Percentiles rank a stretch among this genome's conserved stretches.
Evolutionary conservation across 768 basidiomycete genomes (phyloP).

Genomic region (Russula earlei): DNA sequence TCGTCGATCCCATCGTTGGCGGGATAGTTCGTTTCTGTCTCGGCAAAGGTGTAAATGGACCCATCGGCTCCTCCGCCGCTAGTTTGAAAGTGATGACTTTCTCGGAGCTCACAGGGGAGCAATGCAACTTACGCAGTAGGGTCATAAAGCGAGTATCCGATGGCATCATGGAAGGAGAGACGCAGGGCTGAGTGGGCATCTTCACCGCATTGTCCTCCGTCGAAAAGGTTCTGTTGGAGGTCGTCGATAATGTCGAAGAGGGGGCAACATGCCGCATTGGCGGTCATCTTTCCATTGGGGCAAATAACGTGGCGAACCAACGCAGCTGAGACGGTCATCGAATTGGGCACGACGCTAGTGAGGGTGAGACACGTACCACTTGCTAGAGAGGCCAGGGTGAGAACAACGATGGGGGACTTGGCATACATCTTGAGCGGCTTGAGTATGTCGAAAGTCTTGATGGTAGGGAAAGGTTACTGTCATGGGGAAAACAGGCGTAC

Average conservation of each 20-base stretch:
- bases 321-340: conserved; percentile 10
- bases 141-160: conserved; percentile 8
- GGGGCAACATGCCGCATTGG: conserved; percentile 26
- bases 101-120: background rate
- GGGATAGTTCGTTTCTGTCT: conserved; percentile 15
- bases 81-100: background rate
- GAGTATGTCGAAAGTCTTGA: background rate
- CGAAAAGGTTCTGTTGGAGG: conserved; percentile 26
- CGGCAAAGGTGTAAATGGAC: conserved; percentile 20
- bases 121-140: background rate
- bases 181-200: conserved; percentile 26
- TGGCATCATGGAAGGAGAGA: conserved; percentile 25
- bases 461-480: background rate
- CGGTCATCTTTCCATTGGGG: conserved; percentile 24
- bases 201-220: conserved; percentile 25
- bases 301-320: conserved; percentile 23
- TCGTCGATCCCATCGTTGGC: conserved; percentile 20
- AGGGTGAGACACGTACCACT: conserved; percentile 9
- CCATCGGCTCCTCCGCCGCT: conserved; percentile 24
- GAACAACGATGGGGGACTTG: conserved; percentile 20
- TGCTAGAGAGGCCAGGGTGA: conserved; percentile 13
- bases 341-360: background rate
- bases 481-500: background rate
- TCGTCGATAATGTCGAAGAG: conserved; percentile 27
- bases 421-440: conserved; percentile 18